Evolutionary conservation across 208 protist species (phyloP).

Genomic region (Acanthamoeba quina): DNA sequence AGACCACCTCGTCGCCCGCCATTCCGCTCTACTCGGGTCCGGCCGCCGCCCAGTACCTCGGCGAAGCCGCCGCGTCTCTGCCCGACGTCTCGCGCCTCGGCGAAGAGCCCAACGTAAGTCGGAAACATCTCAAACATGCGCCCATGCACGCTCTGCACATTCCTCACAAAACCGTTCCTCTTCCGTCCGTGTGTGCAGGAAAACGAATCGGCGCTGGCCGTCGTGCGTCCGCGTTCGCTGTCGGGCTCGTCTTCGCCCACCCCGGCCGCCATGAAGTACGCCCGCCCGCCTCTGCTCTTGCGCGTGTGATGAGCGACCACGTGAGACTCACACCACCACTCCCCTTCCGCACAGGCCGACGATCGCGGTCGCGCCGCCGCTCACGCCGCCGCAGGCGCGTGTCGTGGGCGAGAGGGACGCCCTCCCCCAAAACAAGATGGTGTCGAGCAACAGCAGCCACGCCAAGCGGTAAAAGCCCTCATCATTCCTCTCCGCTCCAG

Average conservation of each 20-base stretch:
- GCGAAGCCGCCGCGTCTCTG: background rate
- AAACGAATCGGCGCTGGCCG: background rate
- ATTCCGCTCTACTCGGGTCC: background rate
- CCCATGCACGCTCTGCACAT: no score
- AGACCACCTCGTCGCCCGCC: background rate
- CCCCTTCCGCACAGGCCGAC: no score
- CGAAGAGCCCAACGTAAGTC: no score
- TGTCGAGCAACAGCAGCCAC: background rate
- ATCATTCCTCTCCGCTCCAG: no score
- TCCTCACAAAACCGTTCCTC: no score
- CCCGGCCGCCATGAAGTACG: background rate
- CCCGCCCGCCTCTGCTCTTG: no score
- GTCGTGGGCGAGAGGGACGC: no score
- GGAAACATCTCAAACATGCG: no score
- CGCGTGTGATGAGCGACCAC: background rate
- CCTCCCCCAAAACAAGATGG: background rate
- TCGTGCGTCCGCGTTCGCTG: background rate
- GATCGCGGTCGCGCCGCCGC: background rate
- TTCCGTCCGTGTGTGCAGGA: no score
- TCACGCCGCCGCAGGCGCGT: background rate
- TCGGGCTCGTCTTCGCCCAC: background rate
- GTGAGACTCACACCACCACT: background rate
- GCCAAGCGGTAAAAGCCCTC: background rate
- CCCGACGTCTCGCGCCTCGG: no score
- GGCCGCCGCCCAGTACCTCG: background rate